phyloP scores from a whole-genome alignment of 352 stramenopile genomes.

The Pythium folliculosum region DNA sequence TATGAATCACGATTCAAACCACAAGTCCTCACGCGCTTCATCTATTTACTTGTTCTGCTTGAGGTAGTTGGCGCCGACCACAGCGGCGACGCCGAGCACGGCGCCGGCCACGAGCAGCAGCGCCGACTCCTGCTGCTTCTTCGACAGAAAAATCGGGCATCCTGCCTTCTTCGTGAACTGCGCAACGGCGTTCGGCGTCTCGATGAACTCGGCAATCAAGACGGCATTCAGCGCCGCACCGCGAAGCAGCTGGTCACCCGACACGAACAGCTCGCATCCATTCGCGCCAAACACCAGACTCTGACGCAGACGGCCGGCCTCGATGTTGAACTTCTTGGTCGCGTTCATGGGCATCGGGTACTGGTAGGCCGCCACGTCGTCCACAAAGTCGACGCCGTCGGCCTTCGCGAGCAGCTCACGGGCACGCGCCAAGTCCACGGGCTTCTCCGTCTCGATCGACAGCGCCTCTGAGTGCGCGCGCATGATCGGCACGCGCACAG shows the following conservation, averaged over 20 bases:
- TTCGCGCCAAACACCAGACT: constrained; percentile 95
- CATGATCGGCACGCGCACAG: constrained; percentile 96
- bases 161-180: constrained; percentile 72
- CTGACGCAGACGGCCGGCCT: constrained; percentile 94
- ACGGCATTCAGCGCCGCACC: constrained; percentile 98
- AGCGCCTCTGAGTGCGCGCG: constrained; percentile 97
- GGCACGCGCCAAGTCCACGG: constrained; percentile 84
- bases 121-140: constrained; percentile 13
- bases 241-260: constrained; percentile 95
- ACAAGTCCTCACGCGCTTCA: background rate
- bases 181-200: constrained; percentile 55
- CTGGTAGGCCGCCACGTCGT: constrained; percentile 74
- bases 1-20: too few species aligned
- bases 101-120: constrained; percentile 40
- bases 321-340: constrained; percentile 97
- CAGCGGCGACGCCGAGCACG: constrained; percentile 39
- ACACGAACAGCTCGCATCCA: constrained; percentile 98
- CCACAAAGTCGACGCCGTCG: constrained; percentile 94
- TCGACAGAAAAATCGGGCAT: background rate
- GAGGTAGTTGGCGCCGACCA: constrained; percentile 36
- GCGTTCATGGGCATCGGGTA: constrained; percentile 98
- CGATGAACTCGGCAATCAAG: constrained; percentile 93
- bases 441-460: constrained; percentile 92
- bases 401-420: constrained; percentile 82
- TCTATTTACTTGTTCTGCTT: constrained; percentile 51